Evolutionary conservation across 768 basidiomycete genomes (phyloP).

Genomic region (Agaricus subrufescens): DNA sequence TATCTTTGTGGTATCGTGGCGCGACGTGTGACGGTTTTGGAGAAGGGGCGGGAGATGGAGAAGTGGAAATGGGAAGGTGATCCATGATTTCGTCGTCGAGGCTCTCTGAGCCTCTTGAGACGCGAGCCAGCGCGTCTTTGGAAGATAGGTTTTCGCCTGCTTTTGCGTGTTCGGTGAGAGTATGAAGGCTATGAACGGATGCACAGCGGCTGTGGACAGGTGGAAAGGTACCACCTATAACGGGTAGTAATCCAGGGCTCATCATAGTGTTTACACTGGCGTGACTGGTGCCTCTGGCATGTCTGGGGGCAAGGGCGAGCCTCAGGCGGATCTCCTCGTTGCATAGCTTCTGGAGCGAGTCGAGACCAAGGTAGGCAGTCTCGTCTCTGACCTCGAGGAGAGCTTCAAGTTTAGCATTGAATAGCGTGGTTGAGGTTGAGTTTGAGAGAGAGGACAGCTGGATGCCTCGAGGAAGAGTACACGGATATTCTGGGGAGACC

Average conservation of each 20-base stretch:
- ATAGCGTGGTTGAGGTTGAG: conserved; percentile 10
- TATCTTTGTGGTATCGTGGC: neutral
- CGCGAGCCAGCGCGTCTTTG: neutral
- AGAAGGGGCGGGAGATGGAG: neutral
- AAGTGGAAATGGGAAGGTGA: neutral
- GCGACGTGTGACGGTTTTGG: neutral
- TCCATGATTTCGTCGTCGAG: neutral
- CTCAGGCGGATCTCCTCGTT: conserved; percentile 57
- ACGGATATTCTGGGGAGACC: conserved; percentile 38
- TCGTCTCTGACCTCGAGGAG: conserved; percentile 79
- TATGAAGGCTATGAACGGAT: conserved; percentile 57
- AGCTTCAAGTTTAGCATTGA: conserved; percentile 46
- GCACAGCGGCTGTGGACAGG: conserved; percentile 45
- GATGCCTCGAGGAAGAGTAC: conserved; percentile 55
- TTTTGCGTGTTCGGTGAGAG: conserved; percentile 52
- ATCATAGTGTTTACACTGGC: conserved; percentile 22
- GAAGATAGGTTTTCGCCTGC: conserved; percentile 11
- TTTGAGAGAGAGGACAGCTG: conserved; percentile 41
- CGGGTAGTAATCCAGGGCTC: neutral
- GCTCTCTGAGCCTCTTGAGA: conserved; percentile 3
- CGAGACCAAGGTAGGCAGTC: conserved; percentile 68
- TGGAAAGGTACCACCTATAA: neutral
- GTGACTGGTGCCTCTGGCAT: conserved; percentile 35
- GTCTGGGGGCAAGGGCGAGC: conserved; percentile 31
- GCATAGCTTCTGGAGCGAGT: conserved; percentile 61